Evolutionary conservation across 2,329 filamentous ascomycete species (phyloP).

Genomic region (Sphaerulina populicola): DNA sequence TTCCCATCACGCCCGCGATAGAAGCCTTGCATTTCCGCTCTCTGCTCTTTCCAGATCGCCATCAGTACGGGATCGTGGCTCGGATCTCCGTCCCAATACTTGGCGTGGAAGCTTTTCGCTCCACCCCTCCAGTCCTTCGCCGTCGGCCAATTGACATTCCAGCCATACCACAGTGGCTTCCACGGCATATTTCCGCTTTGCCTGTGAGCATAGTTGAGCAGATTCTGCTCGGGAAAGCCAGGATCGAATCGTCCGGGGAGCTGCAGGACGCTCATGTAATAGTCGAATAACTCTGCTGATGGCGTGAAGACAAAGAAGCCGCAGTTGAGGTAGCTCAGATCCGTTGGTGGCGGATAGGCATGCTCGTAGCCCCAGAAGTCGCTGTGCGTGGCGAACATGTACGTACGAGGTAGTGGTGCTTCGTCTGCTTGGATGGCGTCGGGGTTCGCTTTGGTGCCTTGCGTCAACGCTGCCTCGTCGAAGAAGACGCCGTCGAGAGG

Average conservation of each 20-base stretch:
- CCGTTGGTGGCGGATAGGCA: slow-evolving; percentile 27
- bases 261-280: slow-evolving; percentile 32
- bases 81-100: slow-evolving; percentile 36
- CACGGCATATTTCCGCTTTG: slow-evolving; percentile 37
- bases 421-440: slow-evolving; percentile 30
- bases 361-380: slow-evolving; percentile 31
- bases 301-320: slow-evolving; percentile 37
- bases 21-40: slow-evolving; percentile 33
- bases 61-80: slow-evolving; percentile 32
- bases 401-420: slow-evolving; percentile 32
- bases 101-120: slow-evolving; percentile 34
- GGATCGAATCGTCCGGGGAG: slow-evolving; percentile 32
- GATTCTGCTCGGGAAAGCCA: slow-evolving; percentile 33
- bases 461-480: slow-evolving; percentile 32
- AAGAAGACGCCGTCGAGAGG: slow-evolving; percentile 29
- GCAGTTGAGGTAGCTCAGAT: slow-evolving; percentile 30
- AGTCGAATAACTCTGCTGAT: slow-evolving; percentile 29
- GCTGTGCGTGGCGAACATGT: slow-evolving; percentile 35
- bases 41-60: slow-evolving; percentile 32
- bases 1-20: slow-evolving; percentile 26
- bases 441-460: slow-evolving; percentile 24
- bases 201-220: slow-evolving; percentile 37
- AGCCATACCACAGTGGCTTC: slow-evolving; percentile 34
- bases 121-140: slow-evolving; percentile 33
- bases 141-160: slow-evolving; percentile 37